These are phyloP conservation scores for Coprinopsis strossmayeri DNA, from an alignment of 768 basidiomycete genomes.

Conservation along the genomic window DNA sequence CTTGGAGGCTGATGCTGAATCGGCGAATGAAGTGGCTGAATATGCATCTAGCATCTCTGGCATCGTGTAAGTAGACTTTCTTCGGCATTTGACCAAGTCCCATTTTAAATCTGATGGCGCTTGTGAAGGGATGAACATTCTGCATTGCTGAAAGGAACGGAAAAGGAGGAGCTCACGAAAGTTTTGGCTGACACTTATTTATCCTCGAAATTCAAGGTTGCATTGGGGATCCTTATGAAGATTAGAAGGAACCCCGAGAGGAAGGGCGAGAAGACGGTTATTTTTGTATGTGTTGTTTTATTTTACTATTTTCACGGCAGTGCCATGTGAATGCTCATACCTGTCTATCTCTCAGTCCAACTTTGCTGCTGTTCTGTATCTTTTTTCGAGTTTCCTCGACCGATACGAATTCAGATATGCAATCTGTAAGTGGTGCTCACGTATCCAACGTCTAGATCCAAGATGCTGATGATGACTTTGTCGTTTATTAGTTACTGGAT, in stretches of 20 bases:
- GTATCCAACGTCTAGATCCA: neutral
- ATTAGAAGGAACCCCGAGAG: neutral
- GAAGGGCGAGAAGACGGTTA: constrained; percentile 5
- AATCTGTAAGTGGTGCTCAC: neutral
- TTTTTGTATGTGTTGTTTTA: constrained; percentile 3
- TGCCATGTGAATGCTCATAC: neutral
- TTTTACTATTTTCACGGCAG: neutral
- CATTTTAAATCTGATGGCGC: neutral
- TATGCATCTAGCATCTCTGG: too few relatives aligned
- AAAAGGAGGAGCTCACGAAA: neutral
- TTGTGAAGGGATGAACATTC: neutral
- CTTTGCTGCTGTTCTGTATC: constrained; percentile 1
- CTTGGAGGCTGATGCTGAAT: too few relatives aligned
- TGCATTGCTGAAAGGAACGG: neutral
- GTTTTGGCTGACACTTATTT: neutral
- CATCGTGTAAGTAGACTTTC: too few relatives aligned
- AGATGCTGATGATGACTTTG: neutral
- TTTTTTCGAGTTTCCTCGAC: neutral
- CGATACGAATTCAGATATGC: neutral
- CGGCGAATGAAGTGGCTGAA: too few relatives aligned
- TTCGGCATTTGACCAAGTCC: too few relatives aligned
- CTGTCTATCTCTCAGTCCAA: neutral
- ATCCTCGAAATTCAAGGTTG: constrained; percentile 5
- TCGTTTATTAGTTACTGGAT: neutral
- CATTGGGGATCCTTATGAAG: neutral